Percentiles rank a stretch among this genome's conserved stretches.
These are phyloP conservation scores for Paraphaeosphaeria sporulosa DNA, from an alignment of 2,329 filamentous ascomycete species.

Conservation along the genomic window DNA sequence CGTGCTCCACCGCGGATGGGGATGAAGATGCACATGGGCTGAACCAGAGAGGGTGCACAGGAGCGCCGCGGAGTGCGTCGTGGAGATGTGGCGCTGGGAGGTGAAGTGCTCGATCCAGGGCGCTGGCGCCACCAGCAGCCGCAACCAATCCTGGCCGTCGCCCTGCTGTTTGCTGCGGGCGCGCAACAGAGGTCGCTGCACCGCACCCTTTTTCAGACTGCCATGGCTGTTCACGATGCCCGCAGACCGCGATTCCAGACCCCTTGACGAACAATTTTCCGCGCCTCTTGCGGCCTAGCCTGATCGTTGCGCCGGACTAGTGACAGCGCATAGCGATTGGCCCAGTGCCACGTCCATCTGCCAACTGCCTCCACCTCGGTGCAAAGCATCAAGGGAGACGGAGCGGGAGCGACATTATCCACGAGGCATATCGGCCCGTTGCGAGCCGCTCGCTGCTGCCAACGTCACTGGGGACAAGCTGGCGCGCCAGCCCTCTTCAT, in stretches of 20 bases:
- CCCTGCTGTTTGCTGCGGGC: too few species aligned
- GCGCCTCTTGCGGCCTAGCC: neutral
- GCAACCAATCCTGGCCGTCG: too few species aligned
- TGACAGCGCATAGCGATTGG: neutral
- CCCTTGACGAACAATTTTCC: neutral
- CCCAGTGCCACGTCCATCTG: neutral
- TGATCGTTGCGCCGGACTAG: neutral
- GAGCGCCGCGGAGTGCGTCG: neutral
- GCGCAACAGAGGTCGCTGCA: neutral
- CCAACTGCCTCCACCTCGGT: constrained; percentile 8
- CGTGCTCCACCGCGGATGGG: neutral
- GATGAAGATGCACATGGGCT: neutral
- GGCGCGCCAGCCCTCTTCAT: constrained; percentile 25
- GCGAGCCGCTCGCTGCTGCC: constrained; percentile 10
- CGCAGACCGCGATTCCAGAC: neutral
- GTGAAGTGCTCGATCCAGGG: too few species aligned
- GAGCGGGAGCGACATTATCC: constrained; percentile 2
- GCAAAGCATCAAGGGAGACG: constrained; percentile 6
- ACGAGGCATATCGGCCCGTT: constrained; percentile 23
- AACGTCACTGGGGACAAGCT: neutral
- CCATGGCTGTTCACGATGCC: neutral
- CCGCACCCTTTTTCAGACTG: neutral
- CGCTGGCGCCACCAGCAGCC: too few species aligned
- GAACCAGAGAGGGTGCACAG: too few species aligned
- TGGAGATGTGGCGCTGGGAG: neutral